These are phyloP conservation scores for Polychytrium aggregatum DNA, from an alignment of 192 early-diverging fungal species.

Conservation along the genomic window DNA sequence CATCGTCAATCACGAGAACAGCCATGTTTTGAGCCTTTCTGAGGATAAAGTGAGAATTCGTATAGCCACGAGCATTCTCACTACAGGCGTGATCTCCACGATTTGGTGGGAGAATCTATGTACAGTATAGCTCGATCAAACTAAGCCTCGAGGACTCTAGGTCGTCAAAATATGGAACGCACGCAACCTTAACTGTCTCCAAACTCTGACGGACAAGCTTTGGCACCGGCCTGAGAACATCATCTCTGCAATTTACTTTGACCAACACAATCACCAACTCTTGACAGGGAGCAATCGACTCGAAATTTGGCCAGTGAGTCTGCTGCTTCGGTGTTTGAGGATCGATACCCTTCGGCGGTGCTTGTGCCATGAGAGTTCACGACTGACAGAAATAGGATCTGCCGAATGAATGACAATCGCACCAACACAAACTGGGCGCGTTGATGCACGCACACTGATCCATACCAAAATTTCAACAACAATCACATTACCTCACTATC, in stretches of 20 bases:
- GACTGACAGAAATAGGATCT: too few relatives aligned
- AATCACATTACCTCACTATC: background rate
- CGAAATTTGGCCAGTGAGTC: slow-evolving; percentile 38
- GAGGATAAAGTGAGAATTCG: slow-evolving; percentile 36
- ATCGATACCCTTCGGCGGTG: too few relatives aligned
- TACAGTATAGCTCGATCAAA: background rate
- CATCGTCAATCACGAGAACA: slow-evolving; percentile 45
- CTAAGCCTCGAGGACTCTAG: slow-evolving; percentile 7
- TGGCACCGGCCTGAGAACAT: slow-evolving; percentile 46
- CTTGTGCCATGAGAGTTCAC: too few relatives aligned
- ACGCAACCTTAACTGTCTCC: slow-evolving; percentile 43
- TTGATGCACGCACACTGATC: too few relatives aligned
- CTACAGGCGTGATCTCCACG: background rate
- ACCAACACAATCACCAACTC: slow-evolving; percentile 33
- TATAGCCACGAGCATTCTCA: slow-evolving; percentile 3
- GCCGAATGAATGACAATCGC: too few relatives aligned
- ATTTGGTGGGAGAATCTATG: background rate
- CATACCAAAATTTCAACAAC: background rate
- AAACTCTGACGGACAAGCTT: slow-evolving; percentile 46
- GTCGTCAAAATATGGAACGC: slow-evolving; percentile 55
- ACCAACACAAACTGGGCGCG: too few relatives aligned
- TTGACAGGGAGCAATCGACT: slow-evolving; percentile 44
- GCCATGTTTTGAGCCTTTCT: slow-evolving; percentile 42
- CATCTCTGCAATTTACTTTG: slow-evolving; percentile 44
- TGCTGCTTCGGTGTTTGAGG: too few relatives aligned